Percentiles rank a stretch among this genome's conserved stretches.
Evolutionary conservation across 768 basidiomycete species (phyloP).

Genomic region (Macrolepiota dolichaula): DNA sequence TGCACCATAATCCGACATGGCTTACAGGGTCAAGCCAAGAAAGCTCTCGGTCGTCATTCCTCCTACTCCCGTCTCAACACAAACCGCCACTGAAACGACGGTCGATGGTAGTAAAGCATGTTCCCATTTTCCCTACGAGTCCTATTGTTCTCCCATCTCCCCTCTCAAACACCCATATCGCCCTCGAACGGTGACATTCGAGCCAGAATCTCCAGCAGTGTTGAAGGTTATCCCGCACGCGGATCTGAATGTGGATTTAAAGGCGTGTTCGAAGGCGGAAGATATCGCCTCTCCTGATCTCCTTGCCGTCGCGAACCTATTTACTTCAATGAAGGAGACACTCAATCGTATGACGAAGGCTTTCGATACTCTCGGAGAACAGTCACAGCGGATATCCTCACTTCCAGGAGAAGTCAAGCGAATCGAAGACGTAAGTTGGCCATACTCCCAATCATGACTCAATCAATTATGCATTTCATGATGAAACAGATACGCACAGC

Average conservation of each 20-base stretch:
- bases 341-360: slow-evolving; percentile 35
- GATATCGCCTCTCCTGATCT: slow-evolving; percentile 34
- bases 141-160: background rate
- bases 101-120: slow-evolving; percentile 1
- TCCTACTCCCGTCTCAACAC: slow-evolving; percentile 14
- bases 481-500: slow-evolving; percentile 36
- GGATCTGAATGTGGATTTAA: background rate
- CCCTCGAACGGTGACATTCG: background rate
- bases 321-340: slow-evolving; percentile 42
- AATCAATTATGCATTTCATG: slow-evolving; percentile 11
- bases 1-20: background rate
- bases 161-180: background rate
- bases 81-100: slow-evolving; percentile 9
- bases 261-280: slow-evolving; percentile 16
- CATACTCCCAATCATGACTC: background rate
- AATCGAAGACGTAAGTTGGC: slow-evolving; percentile 35
- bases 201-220: background rate
- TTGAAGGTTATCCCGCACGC: background rate
- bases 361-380: slow-evolving; percentile 43
- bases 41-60: slow-evolving; percentile 25
- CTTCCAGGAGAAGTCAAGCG: slow-evolving; percentile 43
- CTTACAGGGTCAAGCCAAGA: slow-evolving; percentile 12
- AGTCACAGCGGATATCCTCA: slow-evolving; percentile 40
- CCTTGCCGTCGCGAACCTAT: slow-evolving; percentile 39
- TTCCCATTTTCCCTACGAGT: slow-evolving; percentile 7